Base-by-base conservation (phyloP, 495 filamentous ascomycete species). In the Tetracladium setigerum region DNA sequence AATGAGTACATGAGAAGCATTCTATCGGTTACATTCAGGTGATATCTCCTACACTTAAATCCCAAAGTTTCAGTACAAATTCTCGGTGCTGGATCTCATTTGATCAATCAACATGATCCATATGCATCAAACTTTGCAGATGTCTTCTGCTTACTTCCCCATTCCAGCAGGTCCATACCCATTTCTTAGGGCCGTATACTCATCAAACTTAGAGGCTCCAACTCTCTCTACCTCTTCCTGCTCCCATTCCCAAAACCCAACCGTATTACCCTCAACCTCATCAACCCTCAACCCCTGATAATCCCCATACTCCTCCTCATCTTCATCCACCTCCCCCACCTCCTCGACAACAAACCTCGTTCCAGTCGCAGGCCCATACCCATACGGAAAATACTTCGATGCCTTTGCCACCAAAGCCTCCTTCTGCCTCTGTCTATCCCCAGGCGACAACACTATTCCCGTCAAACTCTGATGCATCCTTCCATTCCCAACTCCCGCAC, bases 221-320 rank as follows among this genome's bases (percentile, higher is more conserved):
- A 41, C 22, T 11, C 7, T 16, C 14, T 1, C 11, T 7, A 27
- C 7, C 3, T 27, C 22, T 11, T 30, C 15, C 9, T 41, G 16
- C 16, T 54, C 24, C 39, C 40, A 49, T 2, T 41, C 24, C 22
- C 22, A 27, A 7, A 27, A 27, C 3, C 22, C 22, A 27, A 7
- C 22, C 7, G 22, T 27, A 27, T 38, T 54, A 8, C 54, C 56
- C 9, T 56, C 50, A n/a, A 52, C 41, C 46, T 62, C 58, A 16
- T 61, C 57, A 15, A 52, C 52, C 38, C 62, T 59, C 48, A 56
- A 38, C 2, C 45, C 57, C 48, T 68, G 67, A 47, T 64, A 70
- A 12, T 68, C 67, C 5, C 67, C 66, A 50, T 68, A 67, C 18
- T 66, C 55, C 30, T 69, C 67, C 41, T 70, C 65, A 39, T 70